Percentiles rank a stretch among this genome's conserved stretches.
Conservation (phyloP, 345 rosid species). For the Crucihimalaya himalaica region DNA sequence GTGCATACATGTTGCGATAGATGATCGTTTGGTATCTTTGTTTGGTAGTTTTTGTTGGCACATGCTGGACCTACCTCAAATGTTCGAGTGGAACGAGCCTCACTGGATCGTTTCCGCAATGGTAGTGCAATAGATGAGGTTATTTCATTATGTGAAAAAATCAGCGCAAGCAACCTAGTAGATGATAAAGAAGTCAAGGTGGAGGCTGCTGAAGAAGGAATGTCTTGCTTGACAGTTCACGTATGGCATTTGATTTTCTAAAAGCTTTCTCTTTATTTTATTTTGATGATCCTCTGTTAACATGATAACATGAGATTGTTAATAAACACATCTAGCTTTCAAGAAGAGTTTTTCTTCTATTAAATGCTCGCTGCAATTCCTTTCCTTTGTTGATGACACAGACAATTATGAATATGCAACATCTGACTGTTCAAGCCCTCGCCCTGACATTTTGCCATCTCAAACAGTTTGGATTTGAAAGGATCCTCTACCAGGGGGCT, state of each 20-base stretch:
- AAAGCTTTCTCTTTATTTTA: not conserved
- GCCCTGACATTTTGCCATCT: constrained; percentile 72
- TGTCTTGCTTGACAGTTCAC: constrained; percentile 46
- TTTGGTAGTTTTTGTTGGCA: constrained; percentile 62
- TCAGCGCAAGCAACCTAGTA: constrained; percentile 39
- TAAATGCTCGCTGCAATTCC: constrained; percentile 3
- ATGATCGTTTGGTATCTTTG: constrained; percentile 18
- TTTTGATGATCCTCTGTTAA: constrained; percentile 3
- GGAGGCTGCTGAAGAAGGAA: constrained; percentile 37
- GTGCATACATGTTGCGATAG: not conserved
- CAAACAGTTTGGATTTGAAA: constrained; percentile 89
- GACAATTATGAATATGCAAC: constrained; percentile 80
- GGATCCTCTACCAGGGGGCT: constrained; percentile 67
- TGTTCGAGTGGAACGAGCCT: constrained; percentile 67
- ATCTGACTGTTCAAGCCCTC: constrained; percentile 82
- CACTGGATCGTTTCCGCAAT: constrained; percentile 49
- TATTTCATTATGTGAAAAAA: constrained; percentile 61
- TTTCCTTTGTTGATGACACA: constrained; percentile 36
- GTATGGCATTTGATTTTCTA: constrained; percentile 34
- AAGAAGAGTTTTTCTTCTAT: not conserved
- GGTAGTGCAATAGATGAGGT: constrained; percentile 81
- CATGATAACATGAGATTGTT: not conserved
- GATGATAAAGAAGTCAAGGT: constrained; percentile 35
- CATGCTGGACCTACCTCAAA: constrained; percentile 93
- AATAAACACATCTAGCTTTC: not conserved